phyloP scores from a whole-genome alignment of 164 flowering plant genomes.

The Tinospora cordifolia region DNA sequence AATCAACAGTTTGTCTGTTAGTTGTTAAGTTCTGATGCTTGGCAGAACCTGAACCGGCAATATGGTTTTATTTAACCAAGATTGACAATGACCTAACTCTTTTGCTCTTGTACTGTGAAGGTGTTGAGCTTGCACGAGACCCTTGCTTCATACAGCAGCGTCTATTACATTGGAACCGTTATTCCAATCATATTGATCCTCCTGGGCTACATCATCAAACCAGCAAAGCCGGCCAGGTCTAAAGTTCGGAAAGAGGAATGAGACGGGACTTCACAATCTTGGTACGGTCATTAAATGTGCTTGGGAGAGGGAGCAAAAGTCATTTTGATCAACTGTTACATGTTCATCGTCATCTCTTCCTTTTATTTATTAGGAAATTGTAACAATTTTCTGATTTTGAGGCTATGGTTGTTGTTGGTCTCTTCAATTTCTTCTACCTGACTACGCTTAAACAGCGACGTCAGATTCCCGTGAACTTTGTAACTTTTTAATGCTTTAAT shows the following conservation, averaged over 20 bases:
- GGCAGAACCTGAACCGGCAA: no score
- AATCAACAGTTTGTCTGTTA: background rate
- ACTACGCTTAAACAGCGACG: background rate
- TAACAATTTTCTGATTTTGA: conserved; percentile 3
- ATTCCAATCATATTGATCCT: conserved; percentile 55
- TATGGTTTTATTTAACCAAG: no score
- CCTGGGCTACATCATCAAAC: conserved; percentile 56
- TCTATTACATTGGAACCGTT: conserved; percentile 66
- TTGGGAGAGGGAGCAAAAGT: background rate
- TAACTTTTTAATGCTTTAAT: background rate
- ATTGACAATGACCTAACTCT: background rate
- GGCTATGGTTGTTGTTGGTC: background rate
- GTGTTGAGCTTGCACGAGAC: conserved; percentile 86
- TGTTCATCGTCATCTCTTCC: background rate
- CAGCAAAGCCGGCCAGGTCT: conserved; percentile 50
- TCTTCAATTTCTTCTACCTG: background rate
- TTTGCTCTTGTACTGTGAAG: conserved; percentile 29
- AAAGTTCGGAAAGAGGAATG: conserved; percentile 62
- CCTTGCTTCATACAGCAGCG: conserved; percentile 62
- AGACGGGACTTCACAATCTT: conserved; percentile 12
- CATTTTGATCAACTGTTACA: background rate
- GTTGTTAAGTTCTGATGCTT: no score
- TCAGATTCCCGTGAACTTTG: background rate
- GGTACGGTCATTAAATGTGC: background rate
- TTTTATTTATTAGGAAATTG: background rate